phyloP scores from a whole-genome alignment of 768 basidiomycete genomes.

The Naganishia friedmannii region DNA sequence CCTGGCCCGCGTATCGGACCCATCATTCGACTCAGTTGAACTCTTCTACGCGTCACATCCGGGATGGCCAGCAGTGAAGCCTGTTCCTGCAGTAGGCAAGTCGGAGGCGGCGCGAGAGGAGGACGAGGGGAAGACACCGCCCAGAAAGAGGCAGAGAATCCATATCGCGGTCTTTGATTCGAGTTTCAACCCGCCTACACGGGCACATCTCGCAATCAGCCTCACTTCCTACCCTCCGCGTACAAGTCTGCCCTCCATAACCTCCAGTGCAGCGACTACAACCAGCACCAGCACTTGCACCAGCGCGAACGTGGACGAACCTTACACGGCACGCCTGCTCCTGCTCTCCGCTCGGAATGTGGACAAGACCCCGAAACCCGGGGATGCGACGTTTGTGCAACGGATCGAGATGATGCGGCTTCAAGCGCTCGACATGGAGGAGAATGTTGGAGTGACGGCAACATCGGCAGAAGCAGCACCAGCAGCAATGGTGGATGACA shows the following conservation, averaged over 20 bases:
- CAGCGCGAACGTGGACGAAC: neutral
- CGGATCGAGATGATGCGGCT: conserved; percentile 81
- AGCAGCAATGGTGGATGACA: neutral
- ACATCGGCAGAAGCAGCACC: no score
- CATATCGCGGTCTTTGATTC: conserved; percentile 78
- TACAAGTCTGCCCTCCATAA: conserved; percentile 12
- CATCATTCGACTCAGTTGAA: conserved; percentile 29
- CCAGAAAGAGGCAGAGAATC: neutral
- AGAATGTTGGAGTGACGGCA: no score
- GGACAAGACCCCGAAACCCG: conserved; percentile 70
- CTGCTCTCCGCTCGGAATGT: conserved; percentile 81
- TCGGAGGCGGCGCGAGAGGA: neutral
- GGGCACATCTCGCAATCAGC: conserved; percentile 76
- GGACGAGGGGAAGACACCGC: no score
- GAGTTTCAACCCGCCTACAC: conserved; percentile 88
- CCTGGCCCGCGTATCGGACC: conserved; percentile 23
- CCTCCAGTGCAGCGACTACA: no score
- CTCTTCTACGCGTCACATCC: conserved; percentile 63
- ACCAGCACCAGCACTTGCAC: no score
- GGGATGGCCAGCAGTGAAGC: conserved; percentile 59
- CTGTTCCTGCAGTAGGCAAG: neutral
- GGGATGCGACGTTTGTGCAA: conserved; percentile 72
- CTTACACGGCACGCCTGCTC: conserved; percentile 71
- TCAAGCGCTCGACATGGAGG: conserved; percentile 58
- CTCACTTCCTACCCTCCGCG: conserved; percentile 35